Base-by-base conservation (phyloP, 805 yeast genomes). In the Kazachstania bromeliacearum region DNA sequence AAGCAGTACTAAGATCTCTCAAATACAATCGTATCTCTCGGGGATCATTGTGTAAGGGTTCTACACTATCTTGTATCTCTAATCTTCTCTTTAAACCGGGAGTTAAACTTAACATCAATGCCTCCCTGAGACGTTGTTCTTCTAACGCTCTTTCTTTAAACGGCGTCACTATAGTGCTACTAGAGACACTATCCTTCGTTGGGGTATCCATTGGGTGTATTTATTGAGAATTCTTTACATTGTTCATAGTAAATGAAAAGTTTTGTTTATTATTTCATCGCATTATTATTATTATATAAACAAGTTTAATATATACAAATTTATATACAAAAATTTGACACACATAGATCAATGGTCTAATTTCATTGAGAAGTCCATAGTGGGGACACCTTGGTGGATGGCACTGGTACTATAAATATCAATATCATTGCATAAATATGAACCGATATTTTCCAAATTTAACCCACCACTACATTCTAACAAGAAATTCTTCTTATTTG, bases 391-490 rank as follows among this genome's bases (percentile, higher is more conserved):
- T 62, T 88, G 97, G 56, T 88, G 97, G 40, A 89, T 79, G 13
- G 87, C 75, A 14, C 94, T 79, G 1, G 97, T 89, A 25, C 94
- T 80, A 66, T 87, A 89, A 45, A 88, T 78, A 49, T 88, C 97
- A 41, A 88, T 77, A 40, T 81, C 85, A 40, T 81, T 71, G 47
- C 87, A 77, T 49, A 88, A 66, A 51, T 71, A 89, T 5, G 67
- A 58, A 19, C 63, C 59, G 38, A 88, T 62, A 57, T 88, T 88
- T 3, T 72, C 68, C 45, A 77, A 63, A 3, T 82, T 81, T 44
- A 88, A 69, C 0, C 97, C 97, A 16, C 97, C 97, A 37, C 89
- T 78, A 61, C 96, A 88, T 60, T 88, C 97, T 35, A 88, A 67
- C 44, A 85, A 59, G 47, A 84, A 85, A 1, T 64, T 48, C 39